phyloP scores from a whole-genome alignment of 805 yeast genomes.

The Pichia paraexigua region DNA sequence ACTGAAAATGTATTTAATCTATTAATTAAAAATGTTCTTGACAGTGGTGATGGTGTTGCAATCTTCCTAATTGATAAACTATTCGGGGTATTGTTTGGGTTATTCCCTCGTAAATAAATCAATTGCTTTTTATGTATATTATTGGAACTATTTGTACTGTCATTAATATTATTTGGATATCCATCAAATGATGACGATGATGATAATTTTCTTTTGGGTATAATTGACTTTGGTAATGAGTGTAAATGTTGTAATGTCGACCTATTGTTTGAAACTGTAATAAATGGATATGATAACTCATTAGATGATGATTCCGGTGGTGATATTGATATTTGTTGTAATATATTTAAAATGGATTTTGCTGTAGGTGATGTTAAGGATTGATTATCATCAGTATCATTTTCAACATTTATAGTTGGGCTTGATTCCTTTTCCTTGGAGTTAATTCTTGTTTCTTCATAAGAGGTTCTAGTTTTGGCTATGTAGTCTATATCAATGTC shows the following conservation, averaged over 20 bases:
- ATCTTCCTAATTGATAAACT: background rate
- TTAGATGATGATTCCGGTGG: background rate
- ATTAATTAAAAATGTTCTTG: slow-evolving; percentile 24
- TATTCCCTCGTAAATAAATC: slow-evolving; percentile 3
- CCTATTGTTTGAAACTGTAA: background rate
- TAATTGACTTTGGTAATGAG: slow-evolving; percentile 3
- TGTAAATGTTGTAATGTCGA: slow-evolving; percentile 7
- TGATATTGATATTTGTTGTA: slow-evolving; percentile 12
- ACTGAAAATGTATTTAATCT: slow-evolving; percentile 38
- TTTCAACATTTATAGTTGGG: background rate
- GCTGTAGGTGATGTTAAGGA: slow-evolving; percentile 7
- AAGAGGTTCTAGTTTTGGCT: background rate
- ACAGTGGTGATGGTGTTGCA: slow-evolving; percentile 7
- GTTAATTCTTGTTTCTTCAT: background rate
- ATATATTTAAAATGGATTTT: slow-evolving; percentile 9
- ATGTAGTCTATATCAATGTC: background rate
- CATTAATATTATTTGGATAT: background rate
- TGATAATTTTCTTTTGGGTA: slow-evolving; percentile 8
- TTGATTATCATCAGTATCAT: background rate
- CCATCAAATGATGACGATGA: slow-evolving; percentile 19
- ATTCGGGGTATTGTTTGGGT: background rate
- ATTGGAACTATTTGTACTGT: background rate
- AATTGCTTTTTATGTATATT: slow-evolving; percentile 5
- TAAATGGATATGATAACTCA: background rate
- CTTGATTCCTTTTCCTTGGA: background rate